These are phyloP conservation scores for Neoboletus brunneissimus DNA, from an alignment of 768 basidiomycete species.

Conservation along the genomic window DNA sequence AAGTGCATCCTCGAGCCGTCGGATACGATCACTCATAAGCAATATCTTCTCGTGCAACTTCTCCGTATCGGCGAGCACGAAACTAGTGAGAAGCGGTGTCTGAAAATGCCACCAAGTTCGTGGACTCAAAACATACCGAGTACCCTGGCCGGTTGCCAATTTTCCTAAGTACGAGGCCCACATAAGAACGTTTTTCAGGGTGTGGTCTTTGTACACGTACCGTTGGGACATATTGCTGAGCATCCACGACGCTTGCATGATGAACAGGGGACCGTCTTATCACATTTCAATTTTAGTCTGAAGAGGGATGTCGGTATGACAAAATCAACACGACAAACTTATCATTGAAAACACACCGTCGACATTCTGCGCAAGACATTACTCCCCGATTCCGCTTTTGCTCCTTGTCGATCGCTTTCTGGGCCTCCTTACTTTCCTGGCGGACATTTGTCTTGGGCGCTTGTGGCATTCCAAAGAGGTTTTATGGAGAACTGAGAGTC, in stretches of 20 bases:
- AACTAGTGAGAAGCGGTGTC: constrained; percentile 35
- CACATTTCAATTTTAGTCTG: constrained; percentile 71
- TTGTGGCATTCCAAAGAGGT: constrained; percentile 44
- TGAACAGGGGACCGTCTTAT: constrained; percentile 59
- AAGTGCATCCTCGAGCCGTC: constrained; percentile 69
- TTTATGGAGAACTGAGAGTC: neutral
- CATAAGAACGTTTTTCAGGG: neutral
- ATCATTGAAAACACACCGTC: constrained; percentile 42
- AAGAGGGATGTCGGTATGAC: neutral
- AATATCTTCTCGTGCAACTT: constrained; percentile 66
- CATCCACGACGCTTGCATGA: constrained; percentile 73
- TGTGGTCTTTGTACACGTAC: constrained; percentile 7
- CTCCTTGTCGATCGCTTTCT: constrained; percentile 61
- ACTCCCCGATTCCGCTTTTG: constrained; percentile 59
- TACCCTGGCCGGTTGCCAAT: constrained; percentile 74
- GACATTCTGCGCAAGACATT: constrained; percentile 58
- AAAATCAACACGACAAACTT: neutral
- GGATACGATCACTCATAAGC: constrained; percentile 67
- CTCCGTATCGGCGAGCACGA: constrained; percentile 71
- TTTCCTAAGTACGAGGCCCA: constrained; percentile 38
- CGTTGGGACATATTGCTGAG: constrained; percentile 76
- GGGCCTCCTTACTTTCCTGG: constrained; percentile 33
- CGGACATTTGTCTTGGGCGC: constrained; percentile 45
- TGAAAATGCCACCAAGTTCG: neutral
- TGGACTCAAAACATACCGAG: constrained; percentile 45